Evolutionary conservation across 1,139 yeast genomes (phyloP).

Genomic region (Debaryomyces subglobosus): DNA sequence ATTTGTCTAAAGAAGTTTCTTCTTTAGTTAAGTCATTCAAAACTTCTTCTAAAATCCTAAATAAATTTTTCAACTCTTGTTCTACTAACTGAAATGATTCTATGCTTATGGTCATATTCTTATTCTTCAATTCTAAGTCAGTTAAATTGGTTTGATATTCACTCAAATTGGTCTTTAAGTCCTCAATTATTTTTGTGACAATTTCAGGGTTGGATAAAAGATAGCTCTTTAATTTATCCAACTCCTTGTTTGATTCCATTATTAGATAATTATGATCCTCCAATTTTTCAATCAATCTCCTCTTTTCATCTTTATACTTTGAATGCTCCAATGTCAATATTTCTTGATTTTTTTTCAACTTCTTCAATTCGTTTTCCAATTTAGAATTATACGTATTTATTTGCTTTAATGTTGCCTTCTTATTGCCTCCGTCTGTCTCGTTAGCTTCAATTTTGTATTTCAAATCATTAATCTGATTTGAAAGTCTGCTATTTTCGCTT

Average conservation of each 20-base stretch:
- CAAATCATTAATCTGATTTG: conserved; percentile 48
- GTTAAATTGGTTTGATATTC: conserved; percentile 44
- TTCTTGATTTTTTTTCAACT: conserved; percentile 67
- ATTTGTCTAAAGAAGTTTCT: conserved; percentile 43
- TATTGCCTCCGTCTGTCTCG: conserved; percentile 22
- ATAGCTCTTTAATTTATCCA: conserved; percentile 62
- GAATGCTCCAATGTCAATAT: conserved; percentile 65
- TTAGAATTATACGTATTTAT: conserved; percentile 59
- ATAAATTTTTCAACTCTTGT: conserved; percentile 54
- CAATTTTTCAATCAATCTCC: conserved; percentile 54
- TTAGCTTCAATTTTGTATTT: conserved; percentile 27
- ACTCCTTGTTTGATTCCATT: conserved; percentile 58
- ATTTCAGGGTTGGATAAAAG: conserved; percentile 64
- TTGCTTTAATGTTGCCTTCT: conserved; percentile 42
- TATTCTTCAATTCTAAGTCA: conserved; percentile 49
- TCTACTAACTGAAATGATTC: conserved; percentile 63
- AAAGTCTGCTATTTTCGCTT: conserved; percentile 42
- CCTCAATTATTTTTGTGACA: conserved; percentile 56
- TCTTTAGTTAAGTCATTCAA: conserved; percentile 52
- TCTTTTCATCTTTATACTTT: conserved; percentile 66
- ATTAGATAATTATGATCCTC: conserved; percentile 58
- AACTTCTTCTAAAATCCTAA: conserved; percentile 60
- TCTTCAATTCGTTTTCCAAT: conserved; percentile 64
- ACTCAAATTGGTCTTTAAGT: conserved; percentile 52
- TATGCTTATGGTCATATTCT: conserved; percentile 56